These are phyloP conservation scores for Rhazya stricta DNA, from an alignment of 257 asterid species.

Conservation along the genomic window DNA sequence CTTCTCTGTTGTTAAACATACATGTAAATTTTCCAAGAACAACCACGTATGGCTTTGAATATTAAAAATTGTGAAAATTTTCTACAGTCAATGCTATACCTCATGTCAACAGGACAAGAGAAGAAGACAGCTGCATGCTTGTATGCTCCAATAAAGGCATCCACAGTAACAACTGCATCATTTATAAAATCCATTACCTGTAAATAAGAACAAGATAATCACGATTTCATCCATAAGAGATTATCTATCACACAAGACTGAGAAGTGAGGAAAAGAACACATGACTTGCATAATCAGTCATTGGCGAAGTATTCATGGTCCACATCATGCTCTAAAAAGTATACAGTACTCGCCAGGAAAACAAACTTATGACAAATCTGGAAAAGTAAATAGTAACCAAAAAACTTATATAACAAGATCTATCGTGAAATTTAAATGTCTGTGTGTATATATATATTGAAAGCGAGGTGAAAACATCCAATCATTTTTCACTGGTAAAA, in stretches of 20 bases:
- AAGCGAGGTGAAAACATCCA: background rate
- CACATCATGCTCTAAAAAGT: background rate
- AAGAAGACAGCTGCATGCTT: constrained; percentile 71
- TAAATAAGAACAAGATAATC: constrained; percentile 7
- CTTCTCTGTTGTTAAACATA: background rate
- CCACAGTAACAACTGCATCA: constrained; percentile 84
- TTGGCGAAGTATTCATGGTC: background rate
- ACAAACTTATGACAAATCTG: background rate
- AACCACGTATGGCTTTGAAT: background rate
- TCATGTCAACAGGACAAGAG: constrained; percentile 63
- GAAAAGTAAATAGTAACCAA: background rate
- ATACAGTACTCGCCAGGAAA: background rate
- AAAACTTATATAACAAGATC: background rate
- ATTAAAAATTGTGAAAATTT: background rate
- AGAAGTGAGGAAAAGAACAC: background rate
- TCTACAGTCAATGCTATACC: constrained; percentile 39
- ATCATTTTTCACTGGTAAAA: background rate
- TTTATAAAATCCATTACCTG: constrained; percentile 98
- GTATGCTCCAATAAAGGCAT: constrained; percentile 71
- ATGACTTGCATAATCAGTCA: background rate
- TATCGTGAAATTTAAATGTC: background rate
- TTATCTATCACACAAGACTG: background rate
- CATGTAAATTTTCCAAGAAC: background rate
- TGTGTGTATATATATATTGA: no score
- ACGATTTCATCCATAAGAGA: background rate